These are phyloP conservation scores for Ascochyta rabiei DNA, from an alignment of 2,329 filamentous ascomycete species.

Conservation along the genomic window DNA sequence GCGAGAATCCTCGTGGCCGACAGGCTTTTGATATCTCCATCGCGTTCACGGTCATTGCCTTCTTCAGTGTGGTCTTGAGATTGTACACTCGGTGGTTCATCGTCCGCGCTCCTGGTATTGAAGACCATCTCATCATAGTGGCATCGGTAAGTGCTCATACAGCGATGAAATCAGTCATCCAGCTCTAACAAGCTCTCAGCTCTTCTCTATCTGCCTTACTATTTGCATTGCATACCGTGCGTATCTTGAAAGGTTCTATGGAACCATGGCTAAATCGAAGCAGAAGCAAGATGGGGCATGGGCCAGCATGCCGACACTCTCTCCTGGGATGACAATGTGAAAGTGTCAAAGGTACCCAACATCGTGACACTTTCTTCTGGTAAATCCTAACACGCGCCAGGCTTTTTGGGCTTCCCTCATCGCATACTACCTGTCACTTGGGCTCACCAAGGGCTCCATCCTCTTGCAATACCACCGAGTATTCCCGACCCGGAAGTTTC, in stretches of 20 bases:
- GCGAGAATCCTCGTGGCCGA: conserved; percentile 30
- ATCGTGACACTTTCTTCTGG: background rate
- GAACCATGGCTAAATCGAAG: conserved; percentile 13
- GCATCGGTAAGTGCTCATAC: conserved; percentile 29
- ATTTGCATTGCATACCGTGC: conserved; percentile 38
- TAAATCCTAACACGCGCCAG: conserved; percentile 19
- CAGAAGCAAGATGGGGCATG: conserved; percentile 42
- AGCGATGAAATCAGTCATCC: background rate
- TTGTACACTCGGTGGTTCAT: conserved; percentile 40
- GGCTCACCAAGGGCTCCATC: conserved; percentile 42
- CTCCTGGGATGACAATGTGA: conserved; percentile 18
- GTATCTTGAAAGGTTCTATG: conserved; percentile 1
- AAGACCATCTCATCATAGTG: conserved; percentile 36
- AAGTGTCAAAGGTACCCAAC: conserved; percentile 32
- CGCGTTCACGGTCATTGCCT: conserved; percentile 37
- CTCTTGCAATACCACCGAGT: conserved; percentile 43
- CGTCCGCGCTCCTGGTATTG: conserved; percentile 35
- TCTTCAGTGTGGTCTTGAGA: conserved; percentile 30
- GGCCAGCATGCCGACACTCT: conserved; percentile 31
- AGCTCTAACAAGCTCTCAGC: conserved; percentile 18
- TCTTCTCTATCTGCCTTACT: conserved; percentile 37
- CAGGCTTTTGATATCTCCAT: conserved; percentile 31
- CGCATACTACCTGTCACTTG: conserved; percentile 42
- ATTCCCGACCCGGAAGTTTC: conserved; percentile 38
- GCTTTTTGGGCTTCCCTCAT: conserved; percentile 43